Evolutionary conservation across 768 basidiomycete genomes (phyloP).

Genomic region (Rhodosporidiobolus sp.): DNA sequence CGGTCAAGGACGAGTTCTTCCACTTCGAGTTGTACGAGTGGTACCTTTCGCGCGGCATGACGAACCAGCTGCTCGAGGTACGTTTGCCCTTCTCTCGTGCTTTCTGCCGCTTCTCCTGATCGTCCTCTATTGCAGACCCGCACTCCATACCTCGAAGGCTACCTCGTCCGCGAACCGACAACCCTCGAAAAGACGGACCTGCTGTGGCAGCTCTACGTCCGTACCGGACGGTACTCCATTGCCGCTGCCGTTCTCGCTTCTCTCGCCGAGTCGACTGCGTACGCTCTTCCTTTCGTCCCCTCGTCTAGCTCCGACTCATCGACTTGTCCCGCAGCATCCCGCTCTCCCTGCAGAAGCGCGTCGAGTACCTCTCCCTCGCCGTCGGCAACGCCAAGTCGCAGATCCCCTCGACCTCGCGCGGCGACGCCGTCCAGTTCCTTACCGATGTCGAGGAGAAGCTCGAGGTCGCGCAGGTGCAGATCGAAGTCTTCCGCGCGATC

Average conservation of each 20-base stretch:
- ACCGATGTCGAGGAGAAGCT: slow-evolving; percentile 91
- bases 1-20: slow-evolving; percentile 84
- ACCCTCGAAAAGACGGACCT: slow-evolving; percentile 80
- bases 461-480: slow-evolving; percentile 92
- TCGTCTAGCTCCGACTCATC: background rate
- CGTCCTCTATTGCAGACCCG: slow-evolving; percentile 60
- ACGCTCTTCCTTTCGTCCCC: slow-evolving; percentile 46
- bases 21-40: slow-evolving; percentile 93
- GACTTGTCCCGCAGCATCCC: slow-evolving; percentile 51
- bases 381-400: slow-evolving; percentile 92
- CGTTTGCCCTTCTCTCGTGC: slow-evolving; percentile 41
- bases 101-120: background rate
- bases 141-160: slow-evolving; percentile 80
- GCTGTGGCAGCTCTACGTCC: slow-evolving; percentile 95
- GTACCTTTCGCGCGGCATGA: slow-evolving; percentile 72
- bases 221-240: slow-evolving; percentile 77
- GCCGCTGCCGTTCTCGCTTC: slow-evolving; percentile 81
- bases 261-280: slow-evolving; percentile 82
- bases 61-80: slow-evolving; percentile 88
- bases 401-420: slow-evolving; percentile 52
- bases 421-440: slow-evolving; percentile 89
- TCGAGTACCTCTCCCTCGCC: slow-evolving; percentile 90
- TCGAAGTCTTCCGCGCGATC: slow-evolving; percentile 73
- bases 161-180: slow-evolving; percentile 74
- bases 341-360: slow-evolving; percentile 62